Base-by-base conservation (phyloP, 768 basidiomycete genomes). In the Botryobasidium botryosum region DNA sequence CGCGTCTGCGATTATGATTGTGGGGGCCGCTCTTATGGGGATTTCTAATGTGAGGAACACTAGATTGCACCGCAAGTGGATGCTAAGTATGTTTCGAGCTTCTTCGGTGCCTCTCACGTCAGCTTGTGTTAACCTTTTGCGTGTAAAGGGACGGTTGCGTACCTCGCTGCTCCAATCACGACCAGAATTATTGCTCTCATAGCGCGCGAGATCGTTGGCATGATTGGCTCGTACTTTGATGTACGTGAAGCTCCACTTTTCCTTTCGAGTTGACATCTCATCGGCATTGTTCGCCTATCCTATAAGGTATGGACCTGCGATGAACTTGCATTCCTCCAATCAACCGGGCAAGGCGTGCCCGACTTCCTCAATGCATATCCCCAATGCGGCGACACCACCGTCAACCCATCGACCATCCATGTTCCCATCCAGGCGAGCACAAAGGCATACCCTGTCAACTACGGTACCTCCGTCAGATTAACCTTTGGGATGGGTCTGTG, bases 21-120 rank as follows among this genome's bases (percentile, higher is more conserved):
- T 43, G 3, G 18, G 27, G 17, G 27, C 26, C 27, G 46, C 28
- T 2, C 20, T 44, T 28, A 38, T 18, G 15, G 46, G 46, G 13
- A 28, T 31, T n/a, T 21, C 17, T 8, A 17, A 13, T n/a, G 42
- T 48, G 21, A 38, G 31, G 31, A 25, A 48, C 21, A 48, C 42
- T 13, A 33, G 46, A 43, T 29, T 46, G 27, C 46, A 48, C 24
- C 46, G 46, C 18, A 43, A 35, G 15, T 48, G 46, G 46, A 48
- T 48, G 46, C 26, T 48, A 18, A 25, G 46, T 48, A 17, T 29
- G 46, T 48, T 2, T 4, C 17, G 12, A 23, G 17, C 7, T 8
- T n/a, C 29, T 13, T 44, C 10, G 7, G 10, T 26, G 2, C 18
- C 10, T 24, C 15, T 35, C 4, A n/a, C n/a, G n/a, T n/a, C 8